Conservation (phyloP, 2,329 filamentous ascomycete species). For the Fusarium xylarioides region DNA sequence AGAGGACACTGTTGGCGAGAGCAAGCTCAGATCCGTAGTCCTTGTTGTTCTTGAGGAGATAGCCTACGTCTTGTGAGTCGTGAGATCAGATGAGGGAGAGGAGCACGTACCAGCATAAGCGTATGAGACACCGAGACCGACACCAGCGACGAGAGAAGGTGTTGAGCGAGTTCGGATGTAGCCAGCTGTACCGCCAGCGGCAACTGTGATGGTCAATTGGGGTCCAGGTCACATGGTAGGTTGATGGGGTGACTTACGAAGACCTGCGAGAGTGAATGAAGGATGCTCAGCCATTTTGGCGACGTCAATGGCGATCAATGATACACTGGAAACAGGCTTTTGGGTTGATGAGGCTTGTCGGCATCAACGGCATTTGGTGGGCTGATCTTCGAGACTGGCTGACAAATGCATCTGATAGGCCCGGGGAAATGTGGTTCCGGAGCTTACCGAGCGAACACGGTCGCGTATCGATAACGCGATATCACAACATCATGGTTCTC, state of each 20-base stretch:
- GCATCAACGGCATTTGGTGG: background rate
- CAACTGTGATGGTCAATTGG: constrained; percentile 22
- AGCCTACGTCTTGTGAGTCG: constrained; percentile 40
- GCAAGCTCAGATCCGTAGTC: constrained; percentile 55
- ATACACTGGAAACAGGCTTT: background rate
- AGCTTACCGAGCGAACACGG: fast-evolving
- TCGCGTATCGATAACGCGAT: background rate
- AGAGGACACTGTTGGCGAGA: constrained; percentile 50
- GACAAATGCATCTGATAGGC: background rate
- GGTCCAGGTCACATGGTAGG: fast-evolving
- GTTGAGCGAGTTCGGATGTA: constrained; percentile 40
- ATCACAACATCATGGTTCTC: background rate
- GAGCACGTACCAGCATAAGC: constrained; percentile 35
- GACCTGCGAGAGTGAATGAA: constrained; percentile 52
- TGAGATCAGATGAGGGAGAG: fast-evolving
- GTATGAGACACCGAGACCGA: constrained; percentile 40
- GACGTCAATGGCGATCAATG: background rate
- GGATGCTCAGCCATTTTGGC: constrained; percentile 52
- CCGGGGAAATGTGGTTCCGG: background rate
- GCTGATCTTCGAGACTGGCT: background rate
- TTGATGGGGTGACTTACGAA: constrained; percentile 43
- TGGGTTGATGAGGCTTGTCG: background rate
- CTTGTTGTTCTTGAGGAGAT: constrained; percentile 53
- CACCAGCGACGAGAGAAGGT: constrained; percentile 40
- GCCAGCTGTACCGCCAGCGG: constrained; percentile 39